Conservation (phyloP, 2,329 filamentous ascomycete species). For the Pseudopyrenochaeta lycopersici region DNA sequence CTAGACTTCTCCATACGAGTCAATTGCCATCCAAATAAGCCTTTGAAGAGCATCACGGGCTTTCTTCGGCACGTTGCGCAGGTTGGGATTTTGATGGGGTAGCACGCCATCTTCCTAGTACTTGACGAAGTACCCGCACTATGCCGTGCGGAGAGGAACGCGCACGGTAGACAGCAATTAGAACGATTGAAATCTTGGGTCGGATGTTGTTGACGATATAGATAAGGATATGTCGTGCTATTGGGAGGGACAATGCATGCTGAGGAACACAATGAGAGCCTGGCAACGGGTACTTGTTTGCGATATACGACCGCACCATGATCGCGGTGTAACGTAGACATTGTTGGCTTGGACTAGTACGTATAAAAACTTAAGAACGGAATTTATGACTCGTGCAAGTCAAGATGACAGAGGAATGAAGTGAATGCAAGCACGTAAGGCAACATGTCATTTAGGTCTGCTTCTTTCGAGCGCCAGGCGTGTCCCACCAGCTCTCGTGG, state of each 20-base stretch:
- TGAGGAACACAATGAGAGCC: neutral
- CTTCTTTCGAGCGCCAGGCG: constrained; percentile 36
- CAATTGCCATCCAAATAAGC: neutral
- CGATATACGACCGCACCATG: neutral
- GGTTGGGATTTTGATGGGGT: constrained; percentile 19
- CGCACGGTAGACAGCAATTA: neutral
- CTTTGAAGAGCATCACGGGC: neutral
- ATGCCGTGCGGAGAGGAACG: neutral
- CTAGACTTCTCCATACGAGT: neutral
- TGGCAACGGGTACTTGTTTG: neutral
- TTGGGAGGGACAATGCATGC: neutral
- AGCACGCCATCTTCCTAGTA: constrained; percentile 37
- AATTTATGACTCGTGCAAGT: neutral
- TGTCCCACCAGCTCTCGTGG: constrained; percentile 72
- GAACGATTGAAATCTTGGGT: neutral
- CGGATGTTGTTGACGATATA: constrained; percentile 2
- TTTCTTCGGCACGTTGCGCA: constrained; percentile 3
- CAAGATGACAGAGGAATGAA: no score
- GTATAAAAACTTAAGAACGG: no score
- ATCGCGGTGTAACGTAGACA: no score
- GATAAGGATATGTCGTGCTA: constrained; percentile 21
- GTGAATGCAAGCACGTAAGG: neutral
- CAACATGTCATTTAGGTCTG: neutral
- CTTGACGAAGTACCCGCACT: constrained; percentile 18
- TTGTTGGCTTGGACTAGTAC: no score